Evolutionary conservation across 2,329 filamentous ascomycete species (phyloP), one percentile per base, ranked within the genome.

Genomic region (Zelopaecilomyces penicillatus): DNA sequence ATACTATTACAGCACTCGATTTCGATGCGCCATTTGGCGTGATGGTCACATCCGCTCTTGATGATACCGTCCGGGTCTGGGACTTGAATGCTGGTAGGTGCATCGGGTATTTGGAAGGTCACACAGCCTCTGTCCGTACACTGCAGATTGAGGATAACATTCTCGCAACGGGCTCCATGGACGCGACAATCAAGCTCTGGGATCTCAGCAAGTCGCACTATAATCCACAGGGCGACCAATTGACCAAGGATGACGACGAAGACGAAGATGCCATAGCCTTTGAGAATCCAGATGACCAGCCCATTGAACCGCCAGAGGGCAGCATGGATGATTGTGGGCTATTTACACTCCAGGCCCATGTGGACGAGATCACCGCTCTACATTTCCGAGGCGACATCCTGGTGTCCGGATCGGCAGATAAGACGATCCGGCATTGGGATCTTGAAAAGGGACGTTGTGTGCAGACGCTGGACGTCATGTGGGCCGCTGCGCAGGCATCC

Each of bases 11-110:
- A 1, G 85, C 91, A 6, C 64, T 98, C 49, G 93, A 97, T 66
- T 98, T 98, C 63, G 93, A 98, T 62, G 85, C 85, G n/a, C 93
- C 93, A 0, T 97, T 97, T 63, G 93, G 93, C 11, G 94, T 88
- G 19, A 81, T 97, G 78, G 88, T 97, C 5, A 91, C 89, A 6
- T 85, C 93, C 7, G 87, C 90, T 7, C 70, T 96, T 57, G 93
- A 98, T 61, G 93, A 98, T 63, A 90, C 88, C 1, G 85, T 98
- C 37, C 80, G 87, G 50, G 93, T 98, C 19, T 98, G 93, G 93
- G 93, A 98, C 65, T 71, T 98, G 52, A 96, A 93, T 59, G 85
- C 87, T 3, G 93, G 93, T 33, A 80, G 90, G 31, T 97, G 91
- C 64, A 90, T 95, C 59, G 93, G 93, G 28, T 72, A 87, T 55